Evolutionary conservation across 345 rosid species (phyloP).

Genomic region (Turritis glabra): DNA sequence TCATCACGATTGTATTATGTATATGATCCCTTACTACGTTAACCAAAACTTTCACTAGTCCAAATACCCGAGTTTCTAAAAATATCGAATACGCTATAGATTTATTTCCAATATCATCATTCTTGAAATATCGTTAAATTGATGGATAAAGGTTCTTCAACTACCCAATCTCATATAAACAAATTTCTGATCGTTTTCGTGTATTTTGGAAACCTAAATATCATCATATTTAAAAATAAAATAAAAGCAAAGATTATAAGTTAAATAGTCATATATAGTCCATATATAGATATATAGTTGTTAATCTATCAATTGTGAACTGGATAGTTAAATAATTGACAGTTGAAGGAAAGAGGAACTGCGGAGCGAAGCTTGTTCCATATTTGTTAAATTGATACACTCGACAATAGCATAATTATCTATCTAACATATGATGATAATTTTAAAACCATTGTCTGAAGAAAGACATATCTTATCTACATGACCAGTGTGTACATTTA

Average conservation of each 20-base stretch:
- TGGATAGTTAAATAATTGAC: slow-evolving; percentile 11
- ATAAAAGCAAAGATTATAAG: neutral
- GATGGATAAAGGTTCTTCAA: neutral
- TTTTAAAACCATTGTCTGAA: neutral
- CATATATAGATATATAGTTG: neutral
- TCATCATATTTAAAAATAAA: neutral
- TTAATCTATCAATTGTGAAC: slow-evolving; percentile 6
- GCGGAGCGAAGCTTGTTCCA: slow-evolving; percentile 2
- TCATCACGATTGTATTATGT: neutral
- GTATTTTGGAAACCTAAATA: neutral
- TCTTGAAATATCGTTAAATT: neutral
- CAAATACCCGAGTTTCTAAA: neutral
- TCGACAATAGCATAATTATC: neutral
- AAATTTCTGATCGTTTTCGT: neutral
- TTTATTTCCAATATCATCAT: neutral
- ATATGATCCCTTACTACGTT: neutral
- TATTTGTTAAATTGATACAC: slow-evolving; percentile 10
- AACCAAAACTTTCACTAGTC: neutral
- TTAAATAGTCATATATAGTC: neutral
- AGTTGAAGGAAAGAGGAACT: neutral
- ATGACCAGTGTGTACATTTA: neutral
- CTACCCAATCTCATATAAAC: neutral
- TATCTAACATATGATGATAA: neutral
- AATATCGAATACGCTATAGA: neutral
- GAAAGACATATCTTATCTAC: slow-evolving; percentile 15